phyloP scores from a whole-genome alignment of 1,139 yeast genomes.

The Debaryomyces nepalensis region DNA sequence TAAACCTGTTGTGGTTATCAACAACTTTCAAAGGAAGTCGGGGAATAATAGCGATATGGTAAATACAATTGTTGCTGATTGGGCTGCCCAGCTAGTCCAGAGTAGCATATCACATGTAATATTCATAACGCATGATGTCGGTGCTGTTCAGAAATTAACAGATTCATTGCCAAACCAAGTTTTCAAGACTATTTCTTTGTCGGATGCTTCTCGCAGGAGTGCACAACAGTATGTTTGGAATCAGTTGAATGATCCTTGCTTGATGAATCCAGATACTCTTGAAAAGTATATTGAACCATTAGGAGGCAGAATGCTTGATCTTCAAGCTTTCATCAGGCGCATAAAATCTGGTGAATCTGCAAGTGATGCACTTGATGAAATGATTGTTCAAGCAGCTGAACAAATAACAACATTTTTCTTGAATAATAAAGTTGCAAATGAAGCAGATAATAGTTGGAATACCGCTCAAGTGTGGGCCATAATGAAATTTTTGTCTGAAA shows the following conservation, averaged over 20 bases:
- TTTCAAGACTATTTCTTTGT: conserved; percentile 70
- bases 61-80: conserved; percentile 80
- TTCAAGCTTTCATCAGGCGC: conserved; percentile 88
- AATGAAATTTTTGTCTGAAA: conserved; percentile 62
- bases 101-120: conserved; percentile 89
- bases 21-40: conserved; percentile 65
- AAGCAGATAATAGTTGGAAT: conserved; percentile 54
- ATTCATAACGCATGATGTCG: conserved; percentile 82
- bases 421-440: conserved; percentile 34
- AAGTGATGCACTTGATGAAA: conserved; percentile 71
- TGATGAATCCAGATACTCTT: conserved; percentile 37
- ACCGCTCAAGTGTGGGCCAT: conserved; percentile 89
- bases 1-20: conserved; percentile 85
- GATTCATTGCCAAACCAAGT: conserved; percentile 85
- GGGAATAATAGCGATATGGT: conserved; percentile 65
- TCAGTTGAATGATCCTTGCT: conserved; percentile 49
- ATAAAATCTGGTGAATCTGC: conserved; percentile 88
- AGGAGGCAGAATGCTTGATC: conserved; percentile 94
- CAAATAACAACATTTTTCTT: conserved; percentile 85
- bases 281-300: conserved; percentile 69
- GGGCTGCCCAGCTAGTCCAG: conserved; percentile 81
- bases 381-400: conserved; percentile 83
- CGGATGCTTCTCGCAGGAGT: conserved; percentile 78
- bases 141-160: conserved; percentile 69
- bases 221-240: conserved; percentile 73